Base-by-base conservation (phyloP, 106 monocot genomes). In the Phalaenopsis aphrodite region DNA sequence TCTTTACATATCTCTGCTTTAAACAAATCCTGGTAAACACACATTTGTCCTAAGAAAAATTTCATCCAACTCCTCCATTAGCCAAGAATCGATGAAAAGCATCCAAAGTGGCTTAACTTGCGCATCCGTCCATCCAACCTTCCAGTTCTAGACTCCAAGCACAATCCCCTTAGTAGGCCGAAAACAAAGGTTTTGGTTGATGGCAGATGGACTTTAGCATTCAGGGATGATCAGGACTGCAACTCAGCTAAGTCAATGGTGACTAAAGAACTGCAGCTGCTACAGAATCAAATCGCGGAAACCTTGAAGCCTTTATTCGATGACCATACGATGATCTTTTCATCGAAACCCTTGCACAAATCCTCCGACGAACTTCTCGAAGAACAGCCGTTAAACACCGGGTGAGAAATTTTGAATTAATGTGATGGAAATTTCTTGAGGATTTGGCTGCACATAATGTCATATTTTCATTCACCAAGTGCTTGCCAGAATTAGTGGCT, bases 201-300 rank as follows among this genome's bases (percentile, higher is more conserved):
- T 81, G 98, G 98, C 14, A 87, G 98, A 82, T 98, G 98, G 98
- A 98, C 98, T 10, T 79, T 98, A 23, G 98, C 94, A 42, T 98
- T 98, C 88, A 85, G 73, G 30, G 90, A 90, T 71, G 94, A 92
- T 84, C 79, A 92, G 67, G 48, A 81, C 19, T 94, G 98, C 88
- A 87, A 89, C 71, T 82, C 81, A 57, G 94, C 98, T 0, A 81
- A 89, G 77, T 81, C 88, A 17, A 98, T 93, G 98, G 79, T 94
- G 18, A 71, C 79, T 3, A 86, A 92, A 75, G 89, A 91, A 79
- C 85, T 92, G 78, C 81, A 81, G 80, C 75, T 79, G 45, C 89
- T 82, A 56, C 84, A 56, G 19, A 64, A 65, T 5, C 89, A 85
- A 79, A 88, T 94, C 41, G 86, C 88, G 79, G 67, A 79, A 52